Conservation (phyloP, 352 stramenopile genomes). For the Globisporangium paddicum region DNA sequence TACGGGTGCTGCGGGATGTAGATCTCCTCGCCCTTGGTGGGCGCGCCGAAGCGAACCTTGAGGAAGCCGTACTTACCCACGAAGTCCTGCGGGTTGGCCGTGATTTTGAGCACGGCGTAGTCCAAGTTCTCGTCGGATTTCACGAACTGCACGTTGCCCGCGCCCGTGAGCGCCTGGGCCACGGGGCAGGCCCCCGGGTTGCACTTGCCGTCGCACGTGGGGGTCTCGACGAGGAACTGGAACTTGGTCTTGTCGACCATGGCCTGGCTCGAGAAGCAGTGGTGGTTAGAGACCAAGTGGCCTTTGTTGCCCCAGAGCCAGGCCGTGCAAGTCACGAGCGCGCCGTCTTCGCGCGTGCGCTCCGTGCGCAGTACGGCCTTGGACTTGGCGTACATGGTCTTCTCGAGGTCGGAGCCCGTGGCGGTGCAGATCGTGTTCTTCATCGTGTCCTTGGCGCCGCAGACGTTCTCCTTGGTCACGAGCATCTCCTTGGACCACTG, state of each 20-base stretch:
- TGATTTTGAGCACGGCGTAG: slow-evolving; percentile 53
- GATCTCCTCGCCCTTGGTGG: slow-evolving; percentile 45
- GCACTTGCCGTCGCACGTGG: slow-evolving; percentile 25
- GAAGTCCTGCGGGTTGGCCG: slow-evolving; percentile 23
- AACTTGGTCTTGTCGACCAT: slow-evolving; percentile 31
- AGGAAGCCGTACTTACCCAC: slow-evolving; percentile 58
- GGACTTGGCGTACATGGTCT: slow-evolving; percentile 33
- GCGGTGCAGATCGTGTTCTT: slow-evolving; percentile 51
- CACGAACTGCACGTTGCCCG: slow-evolving; percentile 47
- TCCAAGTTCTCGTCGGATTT: slow-evolving; percentile 46
- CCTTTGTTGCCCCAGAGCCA: slow-evolving; percentile 29
- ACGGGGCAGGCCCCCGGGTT: slow-evolving; percentile 19
- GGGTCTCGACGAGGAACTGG: slow-evolving; percentile 19
- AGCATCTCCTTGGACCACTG: slow-evolving; percentile 28
- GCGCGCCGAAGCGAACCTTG: slow-evolving; percentile 43
- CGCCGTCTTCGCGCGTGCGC: slow-evolving; percentile 36
- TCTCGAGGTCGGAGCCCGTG: slow-evolving; percentile 21
- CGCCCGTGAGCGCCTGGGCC: slow-evolving; percentile 30
- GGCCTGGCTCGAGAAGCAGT: slow-evolving; percentile 34
- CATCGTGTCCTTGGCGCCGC: slow-evolving; percentile 47
- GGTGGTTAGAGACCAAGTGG: slow-evolving; percentile 32
- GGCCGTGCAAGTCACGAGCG: slow-evolving; percentile 36
- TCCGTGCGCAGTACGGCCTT: slow-evolving; percentile 47
- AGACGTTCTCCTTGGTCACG: slow-evolving; percentile 43
- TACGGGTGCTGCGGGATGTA: slow-evolving; percentile 72